A percentile compares a stretch with the other conserved stretches of the same genome.
Evolutionary conservation across 2,329 filamentous ascomycete genomes (phyloP).

Genomic region (Cladophialophora carrionii): DNA sequence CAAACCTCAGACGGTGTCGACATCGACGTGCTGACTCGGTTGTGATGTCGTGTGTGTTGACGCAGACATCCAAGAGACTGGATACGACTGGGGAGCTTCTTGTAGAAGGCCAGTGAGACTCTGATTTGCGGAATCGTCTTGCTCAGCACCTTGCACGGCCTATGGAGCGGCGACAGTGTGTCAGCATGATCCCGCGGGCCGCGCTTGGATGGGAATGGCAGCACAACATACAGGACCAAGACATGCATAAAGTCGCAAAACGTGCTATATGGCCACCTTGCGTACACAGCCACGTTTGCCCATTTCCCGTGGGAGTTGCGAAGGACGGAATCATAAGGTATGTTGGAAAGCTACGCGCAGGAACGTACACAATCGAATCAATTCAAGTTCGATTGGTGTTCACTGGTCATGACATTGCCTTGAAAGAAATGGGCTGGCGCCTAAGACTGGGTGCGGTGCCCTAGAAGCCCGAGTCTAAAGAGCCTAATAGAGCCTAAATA

Average conservation of each 20-base stretch:
- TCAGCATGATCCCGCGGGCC: background rate
- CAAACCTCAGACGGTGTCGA: background rate
- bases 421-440: no score
- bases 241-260: no score
- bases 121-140: background rate
- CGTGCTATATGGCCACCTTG: no score
- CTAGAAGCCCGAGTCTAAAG: background rate
- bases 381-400: background rate
- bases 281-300: background rate
- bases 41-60: background rate
- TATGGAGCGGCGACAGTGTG: background rate
- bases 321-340: background rate
- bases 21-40: background rate
- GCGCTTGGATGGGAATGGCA: background rate
- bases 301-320: background rate
- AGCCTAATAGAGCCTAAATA: background rate
- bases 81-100: background rate
- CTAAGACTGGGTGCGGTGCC: background rate
- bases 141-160: no score
- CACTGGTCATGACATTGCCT: no score
- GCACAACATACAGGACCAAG: background rate
- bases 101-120: background rate
- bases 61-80: background rate
- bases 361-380: background rate
- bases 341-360: background rate